These are phyloP conservation scores for Grosmannia clavigera DNA, from an alignment of 2,329 filamentous ascomycete species.

Conservation along the genomic window DNA sequence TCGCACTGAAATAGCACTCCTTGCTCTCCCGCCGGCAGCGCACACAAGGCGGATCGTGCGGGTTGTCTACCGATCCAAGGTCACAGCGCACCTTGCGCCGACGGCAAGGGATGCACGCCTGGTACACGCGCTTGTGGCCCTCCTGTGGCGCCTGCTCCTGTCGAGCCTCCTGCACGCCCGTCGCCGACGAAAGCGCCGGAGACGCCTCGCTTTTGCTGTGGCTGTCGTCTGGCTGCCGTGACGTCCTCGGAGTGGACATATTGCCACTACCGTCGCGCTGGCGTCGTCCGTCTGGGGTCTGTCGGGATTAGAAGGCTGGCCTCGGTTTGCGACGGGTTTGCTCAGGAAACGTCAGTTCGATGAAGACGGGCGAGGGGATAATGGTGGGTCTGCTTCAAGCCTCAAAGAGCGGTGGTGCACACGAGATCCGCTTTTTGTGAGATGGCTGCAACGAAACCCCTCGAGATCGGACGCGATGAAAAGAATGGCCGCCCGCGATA, in stretches of 20 bases:
- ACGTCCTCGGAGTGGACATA: constrained; percentile 13
- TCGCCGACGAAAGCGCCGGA: background rate
- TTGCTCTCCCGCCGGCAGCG: constrained; percentile 91
- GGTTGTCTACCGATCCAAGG: constrained; percentile 73
- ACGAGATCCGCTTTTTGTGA: background rate
- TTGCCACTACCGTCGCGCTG: constrained; percentile 9
- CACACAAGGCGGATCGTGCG: constrained; percentile 84
- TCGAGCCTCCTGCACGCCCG: background rate
- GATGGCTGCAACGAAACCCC: no score
- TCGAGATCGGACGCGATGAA: background rate
- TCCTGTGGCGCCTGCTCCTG: constrained; percentile 8
- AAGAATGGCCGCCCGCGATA: background rate
- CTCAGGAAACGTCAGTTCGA: background rate
- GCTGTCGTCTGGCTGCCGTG: constrained; percentile 3
- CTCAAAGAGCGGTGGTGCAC: background rate
- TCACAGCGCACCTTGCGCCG: constrained; percentile 51
- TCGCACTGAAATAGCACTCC: constrained; percentile 93
- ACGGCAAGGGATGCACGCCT: constrained; percentile 50
- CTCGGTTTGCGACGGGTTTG: constrained; percentile 20
- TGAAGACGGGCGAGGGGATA: background rate
- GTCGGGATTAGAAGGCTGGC: constrained; percentile 10
- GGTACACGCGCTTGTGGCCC: constrained; percentile 46
- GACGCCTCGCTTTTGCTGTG: background rate
- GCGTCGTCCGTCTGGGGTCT: background rate
- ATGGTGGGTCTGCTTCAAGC: background rate